Evolutionary conservation across 208 protist genomes (phyloP), one percentile per base, ranked within the genome.

Genomic region (Trypanosoma boissoni): DNA sequence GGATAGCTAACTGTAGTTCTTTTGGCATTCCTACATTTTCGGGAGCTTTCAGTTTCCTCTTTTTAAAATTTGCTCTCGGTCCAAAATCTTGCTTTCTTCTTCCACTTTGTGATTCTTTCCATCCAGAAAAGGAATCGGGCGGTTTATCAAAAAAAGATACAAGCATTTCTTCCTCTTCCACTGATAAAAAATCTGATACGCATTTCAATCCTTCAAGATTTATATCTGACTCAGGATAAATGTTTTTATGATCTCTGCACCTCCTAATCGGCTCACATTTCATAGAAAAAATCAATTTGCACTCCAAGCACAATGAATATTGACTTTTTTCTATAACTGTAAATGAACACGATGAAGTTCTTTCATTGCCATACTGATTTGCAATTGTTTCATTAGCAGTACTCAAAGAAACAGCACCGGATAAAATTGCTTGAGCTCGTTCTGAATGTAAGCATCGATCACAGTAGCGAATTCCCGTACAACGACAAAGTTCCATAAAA

Each of bases 81-180:
- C 89, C 89, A 64, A 78, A 96, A 43, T 93, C 86, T 49, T 94
- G 84, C 61, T 94, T 93, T 26, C 84, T 67, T 3, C 89, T 74
- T 39, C 89, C 89, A 65, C 89, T 96, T 36, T 93, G 89, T 26
- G 89, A 96, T 24, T 67, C 58, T 55, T 86, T 87, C 89, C 89
- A 96, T 0, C 29, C 10, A 12, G 72, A 60, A 69, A 89, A 84
- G 0, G 80, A 74, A 2, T 9, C 3, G 10, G 58, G 18, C 16
- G 80, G 65, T 48, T 76, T 60, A 50, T 95, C 86, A 26, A 95
- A 65, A 62, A 80, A 86, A 1, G 26, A n/a, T 3, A 92, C 32
- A 6, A 91, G 20, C 3, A 31, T 39, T 37, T 31, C 24, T 63
- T 95, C 88, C 23, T 92, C 78, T 9, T 57, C 54, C 3, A n/a